Base-by-base conservation (phyloP, 2,329 filamentous ascomycete genomes). In the Teratosphaeria zuluensis region DNA sequence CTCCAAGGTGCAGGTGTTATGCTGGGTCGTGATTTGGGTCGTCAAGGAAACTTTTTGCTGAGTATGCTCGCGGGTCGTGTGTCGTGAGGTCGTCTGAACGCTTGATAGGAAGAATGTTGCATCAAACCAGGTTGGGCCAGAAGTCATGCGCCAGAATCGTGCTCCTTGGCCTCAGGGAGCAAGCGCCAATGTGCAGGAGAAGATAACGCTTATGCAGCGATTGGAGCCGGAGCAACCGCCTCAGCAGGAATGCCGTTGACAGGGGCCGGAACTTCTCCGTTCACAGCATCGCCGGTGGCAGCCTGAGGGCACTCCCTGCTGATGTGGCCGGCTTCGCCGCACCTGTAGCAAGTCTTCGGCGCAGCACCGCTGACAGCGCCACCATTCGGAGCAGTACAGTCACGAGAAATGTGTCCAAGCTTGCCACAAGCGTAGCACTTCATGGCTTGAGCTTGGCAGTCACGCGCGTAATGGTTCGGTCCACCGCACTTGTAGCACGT, bases 311-410 rank as follows among this genome's bases (percentile, higher is more conserved):
- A 96, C 69, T 97, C 92, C 63, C 92, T 88, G 60, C 90, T 95
- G 76, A 97, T 97, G 77, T 97, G 92, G 56, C 94, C 94, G 59
- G 91, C 85, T 79, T 96, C 89, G 65, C 92, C 90, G 74, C 94
- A 99, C 76, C 92, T 88, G 81, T 99, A 99, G 84, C 94, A 99
- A 64, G 92, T 96, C 85, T 97, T 99, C 72, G 92, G 92, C 63
- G 90, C 90, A 64, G 90, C 95, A 57, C 61, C 63, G 83, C 94
- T 96, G 66, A 97, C 82, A 53, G 92, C 91, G 28, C 94, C 94
- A 59, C 94, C 94, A 75, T 97, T 97, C 64, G 94, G 92, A 62
- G 92, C 90, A 53, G 92, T 96, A 82, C 94, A 99, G 77, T 99
- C 94, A 69, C 86, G 83, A 59, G 89, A 95, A 75, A 96, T 96